These are phyloP conservation scores for Zelopaecilomyces penicillatus DNA, from an alignment of 2,329 filamentous ascomycete species.

Conservation along the genomic window DNA sequence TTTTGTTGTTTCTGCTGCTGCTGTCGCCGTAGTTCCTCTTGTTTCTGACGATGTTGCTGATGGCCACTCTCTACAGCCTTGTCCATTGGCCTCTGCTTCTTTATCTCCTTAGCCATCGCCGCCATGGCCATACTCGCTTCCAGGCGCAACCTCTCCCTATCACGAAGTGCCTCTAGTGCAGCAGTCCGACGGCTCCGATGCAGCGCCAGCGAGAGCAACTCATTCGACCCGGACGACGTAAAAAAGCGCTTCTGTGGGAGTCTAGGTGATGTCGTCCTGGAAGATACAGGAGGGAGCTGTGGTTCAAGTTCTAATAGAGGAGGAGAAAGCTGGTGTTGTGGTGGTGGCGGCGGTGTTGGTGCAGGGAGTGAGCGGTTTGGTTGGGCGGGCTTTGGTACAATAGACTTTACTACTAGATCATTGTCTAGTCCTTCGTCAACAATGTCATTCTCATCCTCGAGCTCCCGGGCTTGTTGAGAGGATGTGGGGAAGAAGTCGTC, in stretches of 20 bases:
- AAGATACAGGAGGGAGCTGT: conserved; percentile 6
- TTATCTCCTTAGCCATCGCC: not conserved
- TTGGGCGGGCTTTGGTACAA: not conserved
- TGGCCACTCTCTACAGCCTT: too few relatives aligned
- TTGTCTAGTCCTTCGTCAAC: not conserved
- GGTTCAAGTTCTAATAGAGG: conserved; percentile 2
- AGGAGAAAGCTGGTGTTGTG: conserved; percentile 4
- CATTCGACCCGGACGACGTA: conserved; percentile 27
- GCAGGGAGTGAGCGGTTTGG: conserved; percentile 10
- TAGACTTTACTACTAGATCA: not conserved
- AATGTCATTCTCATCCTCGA: conserved; percentile 30
- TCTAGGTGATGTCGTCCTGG: not conserved
- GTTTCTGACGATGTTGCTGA: not conserved
- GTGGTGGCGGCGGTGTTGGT: conserved; percentile 4
- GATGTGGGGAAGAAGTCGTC: conserved; percentile 49
- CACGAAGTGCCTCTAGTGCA: conserved; percentile 20
- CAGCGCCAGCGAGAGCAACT: conserved; percentile 25
- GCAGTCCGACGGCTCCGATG: conserved; percentile 27
- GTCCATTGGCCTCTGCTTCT: not conserved
- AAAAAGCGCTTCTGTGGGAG: conserved; percentile 23
- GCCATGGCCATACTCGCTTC: not conserved
- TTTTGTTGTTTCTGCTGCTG: not conserved
- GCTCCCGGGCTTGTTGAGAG: conserved; percentile 46
- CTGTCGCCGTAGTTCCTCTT: not conserved
- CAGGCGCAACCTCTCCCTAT: conserved; percentile 13